These are phyloP conservation scores for Neurospora intermedia DNA, from an alignment of 495 filamentous ascomycete species.

Conservation along the genomic window DNA sequence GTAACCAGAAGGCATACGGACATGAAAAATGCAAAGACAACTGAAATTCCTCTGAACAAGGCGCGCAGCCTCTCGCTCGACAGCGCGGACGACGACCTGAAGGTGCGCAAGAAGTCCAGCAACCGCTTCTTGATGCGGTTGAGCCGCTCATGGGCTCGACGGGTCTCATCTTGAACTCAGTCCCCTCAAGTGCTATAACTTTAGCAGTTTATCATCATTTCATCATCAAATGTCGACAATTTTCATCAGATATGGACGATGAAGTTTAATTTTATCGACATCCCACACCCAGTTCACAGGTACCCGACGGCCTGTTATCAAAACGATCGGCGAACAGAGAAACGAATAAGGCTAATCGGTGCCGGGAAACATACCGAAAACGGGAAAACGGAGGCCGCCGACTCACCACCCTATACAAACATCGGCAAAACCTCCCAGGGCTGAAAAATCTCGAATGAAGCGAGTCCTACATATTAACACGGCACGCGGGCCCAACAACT, in stretches of 20 bases:
- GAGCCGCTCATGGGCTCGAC: conserved; percentile 14
- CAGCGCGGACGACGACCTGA: conserved; percentile 11
- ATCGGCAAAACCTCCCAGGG: neutral
- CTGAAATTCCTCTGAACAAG: neutral
- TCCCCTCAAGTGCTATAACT: neutral
- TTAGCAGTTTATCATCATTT: neutral
- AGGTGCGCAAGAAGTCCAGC: conserved; percentile 4
- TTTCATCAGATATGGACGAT: neutral
- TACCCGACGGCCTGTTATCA: neutral
- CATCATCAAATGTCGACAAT: neutral
- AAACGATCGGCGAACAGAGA: neutral
- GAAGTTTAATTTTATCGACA: neutral
- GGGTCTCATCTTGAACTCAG: conserved; percentile 5
- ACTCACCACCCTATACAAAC: neutral
- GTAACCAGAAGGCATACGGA: neutral
- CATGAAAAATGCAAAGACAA: neutral
- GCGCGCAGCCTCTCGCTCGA: conserved; percentile 13
- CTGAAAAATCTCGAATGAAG: neutral
- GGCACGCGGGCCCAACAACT: neutral
- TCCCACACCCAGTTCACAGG: neutral
- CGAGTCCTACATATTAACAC: neutral
- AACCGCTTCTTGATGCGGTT: conserved; percentile 11
- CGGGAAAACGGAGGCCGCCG: neutral
- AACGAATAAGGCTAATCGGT: neutral
- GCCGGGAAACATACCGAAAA: neutral